Base-by-base conservation (phyloP, 805 yeast genomes). In the Myxozyma mucilagina region DNA sequence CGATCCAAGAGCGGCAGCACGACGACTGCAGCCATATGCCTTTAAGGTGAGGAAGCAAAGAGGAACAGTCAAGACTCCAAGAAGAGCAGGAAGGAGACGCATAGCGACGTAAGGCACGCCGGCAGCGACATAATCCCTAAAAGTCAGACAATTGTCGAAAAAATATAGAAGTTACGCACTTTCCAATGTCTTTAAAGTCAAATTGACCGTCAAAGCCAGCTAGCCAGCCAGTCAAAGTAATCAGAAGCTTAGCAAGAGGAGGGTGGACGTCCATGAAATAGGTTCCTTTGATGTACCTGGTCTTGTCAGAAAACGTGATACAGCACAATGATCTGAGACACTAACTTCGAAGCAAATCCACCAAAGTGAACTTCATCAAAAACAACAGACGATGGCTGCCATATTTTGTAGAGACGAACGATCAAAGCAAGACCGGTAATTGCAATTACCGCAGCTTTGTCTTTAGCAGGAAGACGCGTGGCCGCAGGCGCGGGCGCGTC, bases 331-430 rank as follows among this genome's bases (percentile, higher is more conserved):
- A 13, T 85, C 80, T 76, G n/a, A n/a, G n/a, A n/a, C n/a, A n/a
- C n/a, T n/a, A 91, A 94, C 74, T 89, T 85, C 60, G 87, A 81
- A 36, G 97, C 96, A 76, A 93, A 94, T n/a, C 96, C 96, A 59
- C 99, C 99, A 70, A 94, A 94, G 75, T 89, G 96, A 44, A 89
- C 94, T 74, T 93, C 99, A 74, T 91, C 97, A 67, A 89, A 89
- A 11, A 93, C 96, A 41, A 91, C 96, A 34, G 92, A 84, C 69
- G 84, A 75, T 43, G 99, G 99, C 64, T 76, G 71, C 32, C 81
- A 77, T 60, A 94, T 77, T 56, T 81, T 77, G 66, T 79, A 77
- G 56, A 87, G 78, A 68, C 99, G 84, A 53, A 90, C 81, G 50
- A 74, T 69, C 11, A 79, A 63, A 0, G 96, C 82, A 41, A 85